Conservation (phyloP, 805 yeast species). For the Yamadazyma takamatsuzukensis region DNA sequence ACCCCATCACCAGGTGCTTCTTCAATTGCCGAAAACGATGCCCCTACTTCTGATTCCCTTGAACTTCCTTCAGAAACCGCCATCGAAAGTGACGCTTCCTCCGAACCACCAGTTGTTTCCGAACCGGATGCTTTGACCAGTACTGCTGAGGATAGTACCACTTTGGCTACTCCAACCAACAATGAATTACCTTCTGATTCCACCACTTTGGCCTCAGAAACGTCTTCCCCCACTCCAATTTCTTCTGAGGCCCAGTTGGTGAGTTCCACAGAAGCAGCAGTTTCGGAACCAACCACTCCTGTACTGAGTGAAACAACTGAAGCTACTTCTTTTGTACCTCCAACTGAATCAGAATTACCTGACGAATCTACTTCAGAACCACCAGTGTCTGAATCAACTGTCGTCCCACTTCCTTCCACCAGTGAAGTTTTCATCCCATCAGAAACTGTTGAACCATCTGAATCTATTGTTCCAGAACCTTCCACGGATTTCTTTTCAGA, state of each 20-base stretch:
- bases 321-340: slow-evolving; percentile 1
- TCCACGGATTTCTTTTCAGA: neutral
- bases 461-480: neutral
- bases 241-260: slow-evolving; percentile 2
- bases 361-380: neutral
- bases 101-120: neutral
- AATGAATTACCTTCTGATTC: slow-evolving; percentile 1
- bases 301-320: slow-evolving; percentile 3
- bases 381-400: neutral
- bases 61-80: no score
- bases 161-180: slow-evolving; percentile 2
- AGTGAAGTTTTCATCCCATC: neutral
- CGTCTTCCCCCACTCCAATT: slow-evolving; percentile 2
- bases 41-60: slow-evolving; percentile 1
- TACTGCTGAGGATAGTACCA: slow-evolving; percentile 1
- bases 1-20: no score
- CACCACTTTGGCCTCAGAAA: slow-evolving; percentile 1
- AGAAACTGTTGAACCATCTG: neutral
- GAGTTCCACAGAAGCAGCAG: slow-evolving; percentile 1
- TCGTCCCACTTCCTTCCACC: neutral
- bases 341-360: slow-evolving; percentile 3
- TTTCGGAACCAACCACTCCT: slow-evolving; percentile 1
- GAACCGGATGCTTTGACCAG: neutral
- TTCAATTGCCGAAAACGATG: neutral
- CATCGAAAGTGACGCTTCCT: slow-evolving; percentile 1